A percentile compares a stretch with the other conserved stretches of the same genome.
Conservation (phyloP, 139 green algal species). For the Chlorella sp. region DNA sequence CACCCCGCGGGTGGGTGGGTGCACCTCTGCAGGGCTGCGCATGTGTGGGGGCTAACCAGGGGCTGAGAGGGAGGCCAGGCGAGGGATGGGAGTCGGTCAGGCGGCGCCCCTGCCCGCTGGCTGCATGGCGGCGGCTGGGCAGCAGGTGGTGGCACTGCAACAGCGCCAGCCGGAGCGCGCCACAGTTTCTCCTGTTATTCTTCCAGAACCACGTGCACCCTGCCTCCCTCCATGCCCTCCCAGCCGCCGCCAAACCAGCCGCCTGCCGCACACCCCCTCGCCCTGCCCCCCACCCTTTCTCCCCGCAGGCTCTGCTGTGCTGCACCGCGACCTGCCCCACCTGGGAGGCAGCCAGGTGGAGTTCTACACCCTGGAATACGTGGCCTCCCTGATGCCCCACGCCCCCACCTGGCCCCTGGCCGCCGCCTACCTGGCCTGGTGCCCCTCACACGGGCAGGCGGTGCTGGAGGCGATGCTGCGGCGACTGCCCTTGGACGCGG, state of each 20-base stretch:
- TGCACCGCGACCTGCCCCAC: constrained; percentile 37
- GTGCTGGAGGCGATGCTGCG: constrained; percentile 65
- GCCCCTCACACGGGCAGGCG: constrained; percentile 64
- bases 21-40: constrained; percentile 17
- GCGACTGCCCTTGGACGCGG: constrained; percentile 54
- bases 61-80: no score
- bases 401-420: constrained; percentile 59
- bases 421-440: constrained; percentile 74
- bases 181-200: neutral
- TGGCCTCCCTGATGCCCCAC: constrained; percentile 46
- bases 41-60: neutral
- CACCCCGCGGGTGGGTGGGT: constrained; percentile 35
- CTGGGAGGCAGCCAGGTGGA: constrained; percentile 45
- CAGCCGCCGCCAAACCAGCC: neutral
- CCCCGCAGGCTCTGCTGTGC: constrained; percentile 4
- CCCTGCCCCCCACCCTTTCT: neutral
- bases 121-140: neutral
- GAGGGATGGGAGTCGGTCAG: neutral
- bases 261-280: neutral
- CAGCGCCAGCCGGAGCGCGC: neutral
- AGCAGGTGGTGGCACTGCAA: neutral
- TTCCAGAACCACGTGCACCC: neutral
- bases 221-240: neutral
- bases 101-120: neutral
- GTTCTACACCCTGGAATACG: constrained; percentile 62